Evolutionary conservation across 139 green algal species (phyloP).

Genomic region (Tetraselmis striata): DNA sequence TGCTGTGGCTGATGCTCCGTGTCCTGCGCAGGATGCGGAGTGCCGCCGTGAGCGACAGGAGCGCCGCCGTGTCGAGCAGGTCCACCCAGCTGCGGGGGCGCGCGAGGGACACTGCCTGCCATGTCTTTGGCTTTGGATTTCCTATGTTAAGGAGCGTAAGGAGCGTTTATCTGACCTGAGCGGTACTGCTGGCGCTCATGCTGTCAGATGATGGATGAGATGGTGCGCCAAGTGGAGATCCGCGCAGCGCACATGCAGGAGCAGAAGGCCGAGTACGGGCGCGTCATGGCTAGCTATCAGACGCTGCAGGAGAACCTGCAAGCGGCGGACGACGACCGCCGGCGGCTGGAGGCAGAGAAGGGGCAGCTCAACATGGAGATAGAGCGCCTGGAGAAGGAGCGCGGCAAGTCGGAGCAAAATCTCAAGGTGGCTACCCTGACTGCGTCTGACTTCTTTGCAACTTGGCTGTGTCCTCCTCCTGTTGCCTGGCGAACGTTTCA

Average conservation of each 20-base stretch:
- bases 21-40: slow-evolving; percentile 10
- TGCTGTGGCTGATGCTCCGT: no score
- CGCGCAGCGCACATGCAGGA: slow-evolving; percentile 36
- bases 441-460: no score
- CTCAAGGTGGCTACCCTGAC: no score
- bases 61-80: slow-evolving; percentile 5
- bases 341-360: slow-evolving; percentile 10
- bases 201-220: slow-evolving; percentile 33
- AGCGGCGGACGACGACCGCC: slow-evolving; percentile 19
- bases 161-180: no score
- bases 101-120: no score
- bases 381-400: not conserved
- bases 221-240: slow-evolving; percentile 40
- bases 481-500: no score
- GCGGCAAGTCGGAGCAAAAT: not conserved
- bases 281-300: slow-evolving; percentile 30
- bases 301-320: slow-evolving; percentile 26
- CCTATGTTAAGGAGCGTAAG: no score
- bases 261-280: slow-evolving; percentile 37
- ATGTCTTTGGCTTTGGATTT: no score
- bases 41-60: slow-evolving; percentile 26
- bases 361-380: slow-evolving; percentile 1
- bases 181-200: no score
- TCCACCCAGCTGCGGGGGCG: no score
- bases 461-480: no score